Evolutionary conservation across 768 basidiomycete genomes (phyloP), one percentile per base, ranked within the genome.

Genomic region (Lentinula raphanica): DNA sequence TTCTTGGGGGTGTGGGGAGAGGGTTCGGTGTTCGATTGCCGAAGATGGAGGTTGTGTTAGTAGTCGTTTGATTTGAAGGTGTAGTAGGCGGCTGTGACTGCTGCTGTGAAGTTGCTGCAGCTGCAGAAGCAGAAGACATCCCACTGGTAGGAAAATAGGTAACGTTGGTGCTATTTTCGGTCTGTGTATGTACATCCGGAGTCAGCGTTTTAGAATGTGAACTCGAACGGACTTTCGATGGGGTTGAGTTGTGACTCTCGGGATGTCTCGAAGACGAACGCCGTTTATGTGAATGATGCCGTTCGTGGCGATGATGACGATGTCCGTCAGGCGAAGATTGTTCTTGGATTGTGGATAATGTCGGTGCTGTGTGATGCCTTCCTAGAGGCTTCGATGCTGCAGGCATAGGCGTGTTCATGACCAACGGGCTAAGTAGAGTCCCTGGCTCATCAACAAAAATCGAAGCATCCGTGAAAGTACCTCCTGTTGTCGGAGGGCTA

Each of bases 341-440:
- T 40, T 53, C 51, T 21, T 32, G 38, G 25, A 53, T 53, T 23
- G 51, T n/a, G 19, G 51, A 53, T 32, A 53, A 28, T 23, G 69
- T 65, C 8, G 74, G 76, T 44, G 70, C 71, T 11, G 73, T 73
- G 38, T 70, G 67, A 27, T 69, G 68, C 7, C 74, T 68, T 3
- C 65, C 64, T 27, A 72, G 60, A 55, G 54, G 56, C 56, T 58
- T 67, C 32, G 27, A 66, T 25, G 67, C 27, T 44, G 46, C 36
- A 23, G 71, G 66, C 50, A 71, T 70, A 13, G 72, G 74, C 1
- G 74, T 74, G n/a, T 59, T 65, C 23, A 77, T 65, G 36, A 77
- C 66, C 44, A 81, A 65, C 0, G 80, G 80, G 58, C 77, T 78
- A n/a, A 81, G 75, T 46, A 78, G 73, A 59, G 70, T 73, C 21